Evolutionary conservation across 2,329 filamentous ascomycete species (phyloP), one percentile per base, ranked within the genome.

Genomic region (Nemania sp.): DNA sequence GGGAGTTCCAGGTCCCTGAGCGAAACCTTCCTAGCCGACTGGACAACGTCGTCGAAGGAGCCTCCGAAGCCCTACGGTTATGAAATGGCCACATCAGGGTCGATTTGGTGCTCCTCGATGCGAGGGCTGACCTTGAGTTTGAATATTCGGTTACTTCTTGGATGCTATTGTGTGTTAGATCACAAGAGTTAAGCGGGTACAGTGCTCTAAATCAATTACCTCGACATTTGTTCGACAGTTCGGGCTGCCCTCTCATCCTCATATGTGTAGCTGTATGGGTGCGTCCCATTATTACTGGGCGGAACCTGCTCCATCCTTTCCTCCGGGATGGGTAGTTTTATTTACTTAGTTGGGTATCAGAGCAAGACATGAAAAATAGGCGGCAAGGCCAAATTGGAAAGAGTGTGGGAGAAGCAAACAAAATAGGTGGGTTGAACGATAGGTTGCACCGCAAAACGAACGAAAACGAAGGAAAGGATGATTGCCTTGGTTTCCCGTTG

Each of bases 61-160:
- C 58, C 57, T 65, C 65, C 1, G 68, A 70, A 20, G 56, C 45
- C 9, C 55, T 61, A 17, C 64, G 66, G 31, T 65, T 55, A 36
- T 70, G 66, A 34, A 68, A 68, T 11, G 66, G 66, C 66, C 66
- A 68, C n/a, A 65, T 53, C 44, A 68, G 56, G 0, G 67, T 66
- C 23, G 59, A 63, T 44, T 59, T 64, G 3, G 63, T 65, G 28
- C 53, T 59, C 46, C 57, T 63, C 26, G 66, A 66, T 12, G 63
- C 64, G 15, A 60, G 52, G 23, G 57, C 60, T 20, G 62, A 66
- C 36, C 61, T 64, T 17, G 65, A 65, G 19, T 62, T 57, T 14
- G 62, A 59, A 41, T 67, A 63, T 54, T 64, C 64, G 11, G 62
- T 64, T 24, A 49, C 61, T 44, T 67, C 64, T 44, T 63, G 62